Evolutionary conservation across 805 yeast genomes (phyloP), one percentile per base, ranked within the genome.

Genomic region (Sugiyamaella lignohabitans): DNA sequence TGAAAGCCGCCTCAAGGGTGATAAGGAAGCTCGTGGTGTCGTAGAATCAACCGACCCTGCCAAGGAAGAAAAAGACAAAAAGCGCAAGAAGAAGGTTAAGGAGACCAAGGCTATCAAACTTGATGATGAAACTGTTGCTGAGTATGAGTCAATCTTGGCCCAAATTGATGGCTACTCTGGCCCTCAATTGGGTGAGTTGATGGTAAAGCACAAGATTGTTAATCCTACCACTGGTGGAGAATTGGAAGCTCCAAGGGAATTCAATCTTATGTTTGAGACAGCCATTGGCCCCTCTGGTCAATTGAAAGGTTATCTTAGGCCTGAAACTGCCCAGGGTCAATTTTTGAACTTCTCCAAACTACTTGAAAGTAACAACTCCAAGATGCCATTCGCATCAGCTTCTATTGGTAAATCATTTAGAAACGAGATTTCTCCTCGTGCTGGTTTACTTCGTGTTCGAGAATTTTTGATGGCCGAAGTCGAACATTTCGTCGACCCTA

Each of bases 301-400:
- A 65, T 72, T 89, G 66, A 89, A 86, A 74, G 98, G 98, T 57
- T 93, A 78, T 71, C 71, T 93, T 64, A 82, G 99, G 70, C 99
- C 99, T 52, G 99, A 93, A 74, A 93, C 99, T 54, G 99, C 99
- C 21, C 99, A 93, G 75, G 99, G 99, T 63, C 98, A 93, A 73
- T 93, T 93, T 68, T 76, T 93, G 64, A 93, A 93, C 76, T 93
- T 93, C 72, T 79, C 80, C 74, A 94, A 91, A 70, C 76, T 93
- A 61, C 78, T 87, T 60, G 98, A 93, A 62, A 86, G 81, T 75
- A 93, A 93, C 79, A 93, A 93, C 72, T 81, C 84, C 68, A 85
- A 82, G 68, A 89, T 94, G 91, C 99, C 99, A 49, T 93, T 93
- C 69, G 99, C 99, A n/a, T 87, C 96, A 54, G 98, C 98, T 44